Conservation (phyloP, 805 yeast species). For the Saturnispora serradocipensis region DNA sequence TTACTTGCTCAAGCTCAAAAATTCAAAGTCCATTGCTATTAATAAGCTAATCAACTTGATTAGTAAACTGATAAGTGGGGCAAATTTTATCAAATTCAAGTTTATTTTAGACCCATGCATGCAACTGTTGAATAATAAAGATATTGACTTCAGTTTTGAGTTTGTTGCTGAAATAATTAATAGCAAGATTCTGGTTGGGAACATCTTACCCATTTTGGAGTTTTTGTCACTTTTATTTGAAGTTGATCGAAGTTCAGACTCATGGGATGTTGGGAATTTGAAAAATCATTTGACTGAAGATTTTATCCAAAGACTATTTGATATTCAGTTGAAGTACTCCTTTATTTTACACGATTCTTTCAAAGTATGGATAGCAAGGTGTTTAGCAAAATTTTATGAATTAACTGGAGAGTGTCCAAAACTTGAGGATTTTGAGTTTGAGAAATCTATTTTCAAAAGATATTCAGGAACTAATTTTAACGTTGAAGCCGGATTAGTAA, state of each 20-base stretch:
- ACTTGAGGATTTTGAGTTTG: constrained; percentile 16
- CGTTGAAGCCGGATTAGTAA: constrained; percentile 18
- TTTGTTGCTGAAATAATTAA: neutral
- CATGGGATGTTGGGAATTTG: constrained; percentile 1
- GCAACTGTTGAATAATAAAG: neutral
- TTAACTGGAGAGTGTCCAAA: constrained; percentile 18
- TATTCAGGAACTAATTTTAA: constrained; percentile 14
- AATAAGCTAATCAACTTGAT: neutral
- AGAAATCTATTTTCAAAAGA: constrained; percentile 8
- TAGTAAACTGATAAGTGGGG: neutral
- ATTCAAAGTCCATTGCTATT: neutral
- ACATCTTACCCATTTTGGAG: neutral
- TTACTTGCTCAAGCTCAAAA: neutral
- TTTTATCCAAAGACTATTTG: constrained; percentile 16
- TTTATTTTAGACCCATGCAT: constrained; percentile 3
- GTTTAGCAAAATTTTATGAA: constrained; percentile 24
- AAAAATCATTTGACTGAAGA: neutral
- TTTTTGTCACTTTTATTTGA: neutral
- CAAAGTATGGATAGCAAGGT: constrained; percentile 26
- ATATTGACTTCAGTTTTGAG: neutral
- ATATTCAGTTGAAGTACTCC: constrained; percentile 11
- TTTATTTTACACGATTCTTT: constrained; percentile 12
- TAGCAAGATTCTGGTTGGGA: neutral
- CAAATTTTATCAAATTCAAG: neutral
- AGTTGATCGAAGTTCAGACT: neutral